A percentile compares a stretch with the other conserved stretches of the same genome.
Conservation (phyloP, 1,139 yeast genomes). For the Nakaseomyces uthaithaninus region DNA sequence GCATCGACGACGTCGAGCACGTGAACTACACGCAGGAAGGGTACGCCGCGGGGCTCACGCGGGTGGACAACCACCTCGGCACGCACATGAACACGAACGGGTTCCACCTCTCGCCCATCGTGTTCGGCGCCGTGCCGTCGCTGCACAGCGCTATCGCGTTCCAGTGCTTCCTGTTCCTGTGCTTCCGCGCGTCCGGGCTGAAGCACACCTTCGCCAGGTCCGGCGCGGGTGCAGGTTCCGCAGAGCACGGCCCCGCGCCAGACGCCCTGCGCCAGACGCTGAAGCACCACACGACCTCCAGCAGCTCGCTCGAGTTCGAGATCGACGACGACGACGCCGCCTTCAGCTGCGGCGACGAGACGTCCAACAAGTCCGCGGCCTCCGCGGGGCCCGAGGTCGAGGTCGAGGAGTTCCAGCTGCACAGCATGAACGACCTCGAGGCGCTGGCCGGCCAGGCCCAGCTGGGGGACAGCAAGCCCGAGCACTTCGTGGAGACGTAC, state of each 20-base stretch:
- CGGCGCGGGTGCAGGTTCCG: too few species aligned
- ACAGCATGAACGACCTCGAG: neutral
- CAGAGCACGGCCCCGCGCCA: neutral
- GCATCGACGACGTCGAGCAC: conserved; percentile 43
- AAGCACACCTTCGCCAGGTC: conserved; percentile 23
- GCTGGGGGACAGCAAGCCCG: conserved; percentile 5
- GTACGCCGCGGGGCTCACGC: conserved; percentile 59
- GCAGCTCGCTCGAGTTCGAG: conserved; percentile 2
- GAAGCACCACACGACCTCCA: conserved; percentile 3
- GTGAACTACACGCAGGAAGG: conserved; percentile 52
- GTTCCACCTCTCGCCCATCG: conserved; percentile 59
- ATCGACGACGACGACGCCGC: conserved; percentile 7
- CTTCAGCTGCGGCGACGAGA: neutral
- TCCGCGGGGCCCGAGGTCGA: neutral
- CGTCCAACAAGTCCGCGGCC: neutral
- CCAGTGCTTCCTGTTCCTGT: conserved; percentile 42
- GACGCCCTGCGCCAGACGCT: neutral
- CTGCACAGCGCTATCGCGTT: conserved; percentile 59
- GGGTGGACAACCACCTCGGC: conserved; percentile 57
- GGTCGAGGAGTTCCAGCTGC: conserved; percentile 1
- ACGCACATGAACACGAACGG: conserved; percentile 56
- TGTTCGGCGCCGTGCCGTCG: conserved; percentile 64
- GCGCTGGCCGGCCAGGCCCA: neutral
- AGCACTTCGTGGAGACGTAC: conserved; percentile 14
- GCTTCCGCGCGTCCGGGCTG: conserved; percentile 23